phyloP scores from a whole-genome alignment of 306 rosid genomes.

The Inga oerstediana region DNA sequence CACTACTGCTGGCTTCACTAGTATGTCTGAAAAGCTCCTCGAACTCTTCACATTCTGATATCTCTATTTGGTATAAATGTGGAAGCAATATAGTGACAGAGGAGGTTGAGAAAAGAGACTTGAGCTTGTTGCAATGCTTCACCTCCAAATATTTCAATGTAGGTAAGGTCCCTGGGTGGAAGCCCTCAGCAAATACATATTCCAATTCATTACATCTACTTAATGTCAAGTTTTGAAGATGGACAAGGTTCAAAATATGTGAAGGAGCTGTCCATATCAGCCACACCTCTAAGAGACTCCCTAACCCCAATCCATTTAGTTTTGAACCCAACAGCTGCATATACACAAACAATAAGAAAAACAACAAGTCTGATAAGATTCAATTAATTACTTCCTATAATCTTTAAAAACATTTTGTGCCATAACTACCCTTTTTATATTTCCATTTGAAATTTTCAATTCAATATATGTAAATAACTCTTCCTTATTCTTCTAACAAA shows the following conservation, averaged over 20 bases:
- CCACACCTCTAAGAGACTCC: neutral
- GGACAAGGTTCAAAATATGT: neutral
- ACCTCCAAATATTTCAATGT: neutral
- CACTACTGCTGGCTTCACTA: neutral
- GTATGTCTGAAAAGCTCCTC: neutral
- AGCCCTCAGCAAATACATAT: neutral
- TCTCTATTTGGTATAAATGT: neutral
- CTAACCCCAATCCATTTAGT: accelerated
- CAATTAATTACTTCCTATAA: too few species aligned
- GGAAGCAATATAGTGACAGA: neutral
- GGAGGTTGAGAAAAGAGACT: neutral
- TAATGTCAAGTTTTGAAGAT: neutral
- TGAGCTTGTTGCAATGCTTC: neutral
- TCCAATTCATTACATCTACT: neutral
- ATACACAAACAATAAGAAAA: neutral
- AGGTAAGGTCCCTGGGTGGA: too few species aligned
- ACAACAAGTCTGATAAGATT: neutral
- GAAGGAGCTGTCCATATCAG: neutral
- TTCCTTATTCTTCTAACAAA: too few species aligned
- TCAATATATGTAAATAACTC: too few species aligned
- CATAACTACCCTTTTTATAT: too few species aligned
- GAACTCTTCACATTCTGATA: neutral
- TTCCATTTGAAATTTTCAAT: too few species aligned
- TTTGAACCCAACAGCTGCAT: neutral
- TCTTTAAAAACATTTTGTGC: too few species aligned